These are phyloP conservation scores for Colletotrichum siamense DNA, from an alignment of 2,329 filamentous ascomycete genomes.

Conservation along the genomic window DNA sequence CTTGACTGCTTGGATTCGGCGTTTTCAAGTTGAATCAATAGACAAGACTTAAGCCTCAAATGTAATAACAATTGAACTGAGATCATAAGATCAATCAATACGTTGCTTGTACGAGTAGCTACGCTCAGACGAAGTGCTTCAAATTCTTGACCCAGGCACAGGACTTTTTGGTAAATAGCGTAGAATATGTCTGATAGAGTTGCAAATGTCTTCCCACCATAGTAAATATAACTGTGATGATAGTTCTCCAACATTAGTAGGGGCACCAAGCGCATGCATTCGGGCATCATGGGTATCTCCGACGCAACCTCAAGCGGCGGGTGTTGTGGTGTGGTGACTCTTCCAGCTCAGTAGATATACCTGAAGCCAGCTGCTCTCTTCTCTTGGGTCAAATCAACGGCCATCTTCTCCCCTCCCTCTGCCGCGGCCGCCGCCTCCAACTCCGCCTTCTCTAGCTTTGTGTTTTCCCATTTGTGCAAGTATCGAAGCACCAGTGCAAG, in stretches of 20 bases:
- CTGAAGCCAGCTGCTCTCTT: constrained; percentile 31
- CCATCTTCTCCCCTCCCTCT: constrained; percentile 12
- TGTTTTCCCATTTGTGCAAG: constrained; percentile 65
- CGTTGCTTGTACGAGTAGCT: not conserved
- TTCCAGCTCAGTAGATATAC: constrained; percentile 31
- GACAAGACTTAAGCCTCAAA: not conserved
- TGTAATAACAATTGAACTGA: not conserved
- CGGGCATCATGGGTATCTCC: not conserved
- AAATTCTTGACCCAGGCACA: not conserved
- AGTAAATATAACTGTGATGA: not conserved
- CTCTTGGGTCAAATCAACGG: constrained; percentile 1
- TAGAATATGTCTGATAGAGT: not conserved
- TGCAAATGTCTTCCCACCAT: not conserved
- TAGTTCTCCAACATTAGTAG: not conserved
- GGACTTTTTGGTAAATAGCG: not conserved
- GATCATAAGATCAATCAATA: not conserved
- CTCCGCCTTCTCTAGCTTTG: constrained; percentile 57
- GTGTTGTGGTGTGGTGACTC: not conserved
- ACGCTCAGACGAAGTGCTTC: not conserved
- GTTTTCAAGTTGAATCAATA: not conserved
- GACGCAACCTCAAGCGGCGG: not conserved
- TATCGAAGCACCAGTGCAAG: constrained; percentile 59
- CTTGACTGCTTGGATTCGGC: not conserved
- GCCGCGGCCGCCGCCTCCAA: constrained; percentile 26
- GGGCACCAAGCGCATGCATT: not conserved